These are phyloP conservation scores for Aspergillus versicolor DNA, from an alignment of 2,329 filamentous ascomycete species.

Conservation along the genomic window DNA sequence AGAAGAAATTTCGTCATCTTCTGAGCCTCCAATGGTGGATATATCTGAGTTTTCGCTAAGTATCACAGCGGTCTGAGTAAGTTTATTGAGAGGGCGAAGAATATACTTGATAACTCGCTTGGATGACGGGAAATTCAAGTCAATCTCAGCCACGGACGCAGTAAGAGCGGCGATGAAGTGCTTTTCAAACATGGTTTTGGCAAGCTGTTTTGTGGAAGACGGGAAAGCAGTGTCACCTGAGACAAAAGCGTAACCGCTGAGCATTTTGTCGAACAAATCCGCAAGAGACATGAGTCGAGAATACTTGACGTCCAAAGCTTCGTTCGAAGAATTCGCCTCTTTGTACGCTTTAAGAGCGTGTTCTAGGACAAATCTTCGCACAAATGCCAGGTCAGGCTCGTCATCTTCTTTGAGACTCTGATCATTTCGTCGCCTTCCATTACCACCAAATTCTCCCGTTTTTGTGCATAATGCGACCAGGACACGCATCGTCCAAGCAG, in stretches of 20 bases:
- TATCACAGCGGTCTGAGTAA: slow-evolving; percentile 83
- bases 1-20: slow-evolving; percentile 85
- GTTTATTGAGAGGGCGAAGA: slow-evolving; percentile 78
- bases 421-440: slow-evolving; percentile 54
- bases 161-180: slow-evolving; percentile 88
- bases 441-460: slow-evolving; percentile 72
- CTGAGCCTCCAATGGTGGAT: slow-evolving; percentile 64
- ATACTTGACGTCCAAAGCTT: slow-evolving; percentile 82
- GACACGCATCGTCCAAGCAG: slow-evolving; percentile 80
- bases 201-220: slow-evolving; percentile 76
- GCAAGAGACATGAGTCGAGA: slow-evolving; percentile 81
- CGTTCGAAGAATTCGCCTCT: slow-evolving; percentile 75
- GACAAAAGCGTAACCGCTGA: slow-evolving; percentile 73
- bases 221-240: slow-evolving; percentile 47
- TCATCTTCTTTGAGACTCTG: slow-evolving; percentile 38
- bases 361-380: slow-evolving; percentile 92
- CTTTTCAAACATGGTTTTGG: slow-evolving; percentile 97
- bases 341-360: slow-evolving; percentile 90
- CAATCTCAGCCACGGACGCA: slow-evolving; percentile 88
- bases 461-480: slow-evolving; percentile 84
- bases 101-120: slow-evolving; percentile 97
- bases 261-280: slow-evolving; percentile 90
- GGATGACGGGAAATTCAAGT: slow-evolving; percentile 88
- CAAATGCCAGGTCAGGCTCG: slow-evolving; percentile 67
- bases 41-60: slow-evolving; percentile 80